A percentile compares a stretch with the other conserved stretches of the same genome.
phyloP scores from a whole-genome alignment of 352 stramenopile species.

The Bremia lactucae region DNA sequence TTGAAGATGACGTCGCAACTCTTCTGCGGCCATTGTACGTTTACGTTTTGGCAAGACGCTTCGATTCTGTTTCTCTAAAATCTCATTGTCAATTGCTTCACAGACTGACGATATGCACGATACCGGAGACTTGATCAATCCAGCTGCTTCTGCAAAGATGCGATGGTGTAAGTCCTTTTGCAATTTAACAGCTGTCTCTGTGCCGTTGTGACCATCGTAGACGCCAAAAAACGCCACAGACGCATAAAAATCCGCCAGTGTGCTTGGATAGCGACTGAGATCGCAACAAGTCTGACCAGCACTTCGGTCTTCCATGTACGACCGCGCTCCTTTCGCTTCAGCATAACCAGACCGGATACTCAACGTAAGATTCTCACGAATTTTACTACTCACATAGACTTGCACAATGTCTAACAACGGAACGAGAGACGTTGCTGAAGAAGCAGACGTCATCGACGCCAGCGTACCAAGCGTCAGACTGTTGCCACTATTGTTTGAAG shows the following conservation, averaged over 20 bases:
- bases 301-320: slow-evolving; percentile 84
- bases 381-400: slow-evolving; percentile 84
- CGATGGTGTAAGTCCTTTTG: slow-evolving; percentile 63
- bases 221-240: slow-evolving; percentile 63
- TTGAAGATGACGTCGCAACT: slow-evolving; percentile 19
- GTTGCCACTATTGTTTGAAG: slow-evolving; percentile 16
- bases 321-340: slow-evolving; percentile 72
- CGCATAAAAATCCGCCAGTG: slow-evolving; percentile 24
- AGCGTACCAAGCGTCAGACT: slow-evolving; percentile 13
- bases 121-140: slow-evolving; percentile 40
- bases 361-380: slow-evolving; percentile 66
- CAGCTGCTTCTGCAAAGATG: slow-evolving; percentile 36
- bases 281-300: slow-evolving; percentile 39
- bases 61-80: slow-evolving; percentile 65
- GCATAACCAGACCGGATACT: slow-evolving; percentile 70
- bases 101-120: slow-evolving; percentile 47
- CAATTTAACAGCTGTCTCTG: slow-evolving; percentile 61
- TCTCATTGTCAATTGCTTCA: slow-evolving; percentile 56
- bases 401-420: slow-evolving; percentile 44
- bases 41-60: slow-evolving; percentile 60
- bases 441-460: slow-evolving; percentile 15
- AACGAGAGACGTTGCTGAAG: slow-evolving; percentile 8
- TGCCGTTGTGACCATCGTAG: slow-evolving; percentile 78
- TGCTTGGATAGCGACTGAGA: slow-evolving; percentile 29
- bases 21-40: slow-evolving; percentile 33